Conservation (phyloP, 1,284 basidiomycete genomes). For the Vanrija sp. region DNA sequence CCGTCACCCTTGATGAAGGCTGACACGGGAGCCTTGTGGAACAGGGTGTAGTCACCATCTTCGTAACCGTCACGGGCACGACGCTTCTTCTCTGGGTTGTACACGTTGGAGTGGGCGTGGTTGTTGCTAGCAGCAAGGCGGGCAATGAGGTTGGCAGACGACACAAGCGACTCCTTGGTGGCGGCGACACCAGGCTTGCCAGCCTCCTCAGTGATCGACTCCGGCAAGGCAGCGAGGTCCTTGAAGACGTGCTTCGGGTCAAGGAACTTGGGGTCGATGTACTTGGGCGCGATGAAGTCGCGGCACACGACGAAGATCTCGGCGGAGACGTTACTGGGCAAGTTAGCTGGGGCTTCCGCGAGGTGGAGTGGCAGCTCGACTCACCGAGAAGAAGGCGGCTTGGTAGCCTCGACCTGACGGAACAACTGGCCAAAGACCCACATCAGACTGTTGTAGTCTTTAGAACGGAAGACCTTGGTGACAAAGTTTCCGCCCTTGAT, state of each 20-base stretch:
- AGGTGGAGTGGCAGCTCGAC: slow-evolving; percentile 22
- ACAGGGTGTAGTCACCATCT: slow-evolving; percentile 89
- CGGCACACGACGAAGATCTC: slow-evolving; percentile 99
- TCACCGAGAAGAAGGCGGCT: slow-evolving; percentile 93
- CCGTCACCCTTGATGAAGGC: slow-evolving; percentile 78
- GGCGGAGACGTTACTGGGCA: slow-evolving; percentile 87
- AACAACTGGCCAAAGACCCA: slow-evolving; percentile 99
- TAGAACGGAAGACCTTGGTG: slow-evolving; percentile 98
- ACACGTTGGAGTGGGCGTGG: slow-evolving; percentile 73
- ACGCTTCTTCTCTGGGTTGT: slow-evolving; percentile 95
- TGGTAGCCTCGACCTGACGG: slow-evolving; percentile 94
- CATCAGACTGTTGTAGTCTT: slow-evolving; percentile 96
- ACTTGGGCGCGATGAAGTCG: slow-evolving; percentile 89
- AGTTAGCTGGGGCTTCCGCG: neutral
- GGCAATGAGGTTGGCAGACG: slow-evolving; percentile 37
- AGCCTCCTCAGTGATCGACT: slow-evolving; percentile 39
- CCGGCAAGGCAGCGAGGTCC: slow-evolving; percentile 59
- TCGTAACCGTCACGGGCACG: slow-evolving; percentile 91
- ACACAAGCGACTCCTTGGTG: slow-evolving; percentile 26
- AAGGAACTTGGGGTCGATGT: slow-evolving; percentile 97
- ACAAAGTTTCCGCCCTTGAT: slow-evolving; percentile 92
- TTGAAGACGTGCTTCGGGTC: slow-evolving; percentile 98
- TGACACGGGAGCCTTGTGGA: slow-evolving; percentile 67
- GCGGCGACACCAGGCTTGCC: slow-evolving; percentile 18
- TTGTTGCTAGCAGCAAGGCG: slow-evolving; percentile 32